Conservation (phyloP, 176 grass and related monocot genomes). For the Avena eriantha region DNA sequence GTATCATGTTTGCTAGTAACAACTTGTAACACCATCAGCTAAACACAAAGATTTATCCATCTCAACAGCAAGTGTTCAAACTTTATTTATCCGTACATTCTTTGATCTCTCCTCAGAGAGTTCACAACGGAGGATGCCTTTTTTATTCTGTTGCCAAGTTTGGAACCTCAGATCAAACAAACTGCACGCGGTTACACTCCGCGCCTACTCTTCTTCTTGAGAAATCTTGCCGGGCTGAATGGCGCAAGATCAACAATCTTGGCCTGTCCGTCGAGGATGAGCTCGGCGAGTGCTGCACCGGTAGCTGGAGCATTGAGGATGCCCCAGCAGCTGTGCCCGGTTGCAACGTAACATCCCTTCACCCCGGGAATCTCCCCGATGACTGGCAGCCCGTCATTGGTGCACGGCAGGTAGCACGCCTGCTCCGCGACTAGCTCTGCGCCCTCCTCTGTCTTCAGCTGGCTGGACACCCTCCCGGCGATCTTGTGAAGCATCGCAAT, state of each 20-base stretch:
- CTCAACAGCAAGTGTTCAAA: not conserved
- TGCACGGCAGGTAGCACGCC: slow-evolving; percentile 88
- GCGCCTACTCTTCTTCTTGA: slow-evolving; percentile 47
- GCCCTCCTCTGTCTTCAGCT: slow-evolving; percentile 64
- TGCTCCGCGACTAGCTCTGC: slow-evolving; percentile 74
- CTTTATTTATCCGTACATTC: slow-evolving; percentile 36
- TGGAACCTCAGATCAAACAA: slow-evolving; percentile 18
- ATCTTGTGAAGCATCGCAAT: slow-evolving; percentile 95
- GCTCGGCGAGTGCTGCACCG: slow-evolving; percentile 68
- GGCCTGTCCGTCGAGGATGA: slow-evolving; percentile 75
- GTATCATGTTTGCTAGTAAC: not conserved
- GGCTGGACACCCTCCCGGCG: slow-evolving; percentile 72
- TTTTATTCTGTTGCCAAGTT: slow-evolving; percentile 36
- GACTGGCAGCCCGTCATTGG: slow-evolving; percentile 72
- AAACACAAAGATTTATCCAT: not conserved
- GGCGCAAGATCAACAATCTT: slow-evolving; percentile 66
- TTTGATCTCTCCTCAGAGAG: not conserved
- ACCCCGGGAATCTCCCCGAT: slow-evolving; percentile 80
- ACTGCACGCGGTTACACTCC: slow-evolving; percentile 23
- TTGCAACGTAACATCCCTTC: slow-evolving; percentile 81
- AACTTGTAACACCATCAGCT: not conserved
- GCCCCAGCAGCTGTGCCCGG: slow-evolving; percentile 90
- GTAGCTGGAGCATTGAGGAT: slow-evolving; percentile 91
- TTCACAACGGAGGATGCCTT: not conserved
- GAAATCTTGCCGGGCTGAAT: slow-evolving; percentile 74